Evolutionary conservation across 2,329 filamentous ascomycete species (phyloP).

Genomic region (Knoxdaviesia proteae): DNA sequence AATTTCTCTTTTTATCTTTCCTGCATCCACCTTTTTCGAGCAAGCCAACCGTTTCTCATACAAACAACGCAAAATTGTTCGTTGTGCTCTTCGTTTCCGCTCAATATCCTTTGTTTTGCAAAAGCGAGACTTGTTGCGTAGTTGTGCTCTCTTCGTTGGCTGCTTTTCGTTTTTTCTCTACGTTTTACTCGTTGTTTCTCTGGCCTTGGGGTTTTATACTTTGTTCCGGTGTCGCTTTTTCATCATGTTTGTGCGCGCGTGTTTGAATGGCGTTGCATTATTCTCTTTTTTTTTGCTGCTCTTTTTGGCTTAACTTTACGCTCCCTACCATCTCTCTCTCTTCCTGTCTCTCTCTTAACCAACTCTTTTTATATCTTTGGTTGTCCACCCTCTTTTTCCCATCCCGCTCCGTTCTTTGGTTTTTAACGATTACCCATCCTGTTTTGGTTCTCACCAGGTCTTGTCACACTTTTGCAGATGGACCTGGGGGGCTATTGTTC

Average conservation of each 20-base stretch:
- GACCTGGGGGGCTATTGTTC: no score
- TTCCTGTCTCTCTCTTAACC: no score
- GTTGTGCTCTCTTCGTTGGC: conserved; percentile 1
- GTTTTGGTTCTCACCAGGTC: background rate
- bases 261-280: conserved; percentile 1
- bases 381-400: no score
- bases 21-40: no score
- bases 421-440: background rate
- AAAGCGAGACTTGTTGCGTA: conserved; percentile 1
- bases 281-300: conserved; percentile 1
- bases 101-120: background rate
- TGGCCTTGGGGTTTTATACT: conserved; percentile 1
- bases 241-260: background rate
- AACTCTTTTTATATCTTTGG: no score
- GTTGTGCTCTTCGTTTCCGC: background rate
- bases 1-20: no score
- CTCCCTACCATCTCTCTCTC: no score
- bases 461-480: background rate
- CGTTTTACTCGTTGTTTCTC: background rate
- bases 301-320: no score
- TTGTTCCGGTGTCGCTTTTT: conserved; percentile 2
- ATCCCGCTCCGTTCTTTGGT: no score
- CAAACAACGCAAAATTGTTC: background rate
- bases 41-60: no score
- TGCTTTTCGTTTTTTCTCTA: background rate